Conservation (phyloP, 805 yeast species). For the Candida palmyrensis region DNA sequence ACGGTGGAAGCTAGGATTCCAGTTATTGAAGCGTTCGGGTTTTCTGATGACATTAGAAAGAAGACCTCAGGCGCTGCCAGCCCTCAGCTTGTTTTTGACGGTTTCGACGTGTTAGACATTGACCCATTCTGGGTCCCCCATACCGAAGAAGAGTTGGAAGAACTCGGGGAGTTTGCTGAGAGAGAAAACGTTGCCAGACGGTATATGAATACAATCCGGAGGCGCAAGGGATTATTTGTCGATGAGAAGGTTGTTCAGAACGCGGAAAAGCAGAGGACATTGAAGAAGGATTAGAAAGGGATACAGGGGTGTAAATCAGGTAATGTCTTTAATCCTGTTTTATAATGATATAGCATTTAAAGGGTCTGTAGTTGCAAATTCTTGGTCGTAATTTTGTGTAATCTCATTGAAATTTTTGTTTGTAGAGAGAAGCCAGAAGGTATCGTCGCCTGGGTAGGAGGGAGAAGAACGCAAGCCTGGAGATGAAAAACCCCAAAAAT, state of each 20-base stretch:
- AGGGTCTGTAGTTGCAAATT: too few species aligned
- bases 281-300: conserved; percentile 58
- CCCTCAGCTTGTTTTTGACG: conserved; percentile 89
- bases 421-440: too few species aligned
- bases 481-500: too few species aligned
- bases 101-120: conserved; percentile 78
- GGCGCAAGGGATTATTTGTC: conserved; percentile 82
- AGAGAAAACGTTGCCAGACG: conserved; percentile 84
- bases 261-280: conserved; percentile 91
- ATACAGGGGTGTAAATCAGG: too few species aligned
- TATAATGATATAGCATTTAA: too few species aligned
- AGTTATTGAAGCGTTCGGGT: conserved; percentile 94
- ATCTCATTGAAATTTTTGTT: too few species aligned
- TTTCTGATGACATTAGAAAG: conserved; percentile 90
- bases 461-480: too few species aligned
- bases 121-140: conserved; percentile 99
- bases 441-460: too few species aligned
- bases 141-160: conserved; percentile 93
- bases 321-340: too few species aligned
- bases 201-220: conserved; percentile 78
- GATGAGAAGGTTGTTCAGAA: conserved; percentile 87
- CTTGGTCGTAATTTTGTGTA: conserved; percentile 1
- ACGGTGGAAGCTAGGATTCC: conserved; percentile 82
- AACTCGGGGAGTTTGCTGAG: conserved; percentile 88
- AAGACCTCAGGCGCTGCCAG: conserved; percentile 95